Base-by-base conservation (phyloP, 768 basidiomycete species). In the Terana coerulea region DNA sequence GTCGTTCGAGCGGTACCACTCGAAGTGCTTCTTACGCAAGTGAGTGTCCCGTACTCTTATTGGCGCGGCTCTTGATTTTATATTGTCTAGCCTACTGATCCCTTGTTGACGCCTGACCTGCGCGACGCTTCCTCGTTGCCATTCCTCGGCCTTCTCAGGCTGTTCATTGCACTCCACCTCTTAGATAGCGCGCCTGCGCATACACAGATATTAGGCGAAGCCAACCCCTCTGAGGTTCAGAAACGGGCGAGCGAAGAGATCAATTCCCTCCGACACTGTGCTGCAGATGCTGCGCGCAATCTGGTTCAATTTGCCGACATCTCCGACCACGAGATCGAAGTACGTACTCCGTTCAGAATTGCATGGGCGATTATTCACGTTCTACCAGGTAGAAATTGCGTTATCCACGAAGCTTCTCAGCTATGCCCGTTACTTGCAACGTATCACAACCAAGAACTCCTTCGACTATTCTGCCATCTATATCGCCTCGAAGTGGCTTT, bases 381-480 rank as follows among this genome's bases (percentile, higher is more conserved):
- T 15, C 19, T 29, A 19, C n/a, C 3, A 46, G 49, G 15, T 7
- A 8, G 33, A 19, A 5, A 5, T 44, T 33, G 44, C 12, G 9
- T 22, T 51, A 3, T 7, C 29, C 26, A 43, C 40, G 5, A 44
- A 42, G 17, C 47, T 59, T 7, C 45, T 61, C 1, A 41, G 40
- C 4, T 57, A 39, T 39, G 25, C 49, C 4, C 37, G 34, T 0
- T 56, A 56, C 43, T 26, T 61, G 15, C 8, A 24, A 3, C 22
- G 43, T 21, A 37, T 51, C 22, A 22, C 25, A 7, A 6, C 41
- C 7, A 14, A 45, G 25, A 43, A 54, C 49, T 39, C 54, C 34
- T 51, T 60, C 50, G 57, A 51, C 31, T 48, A 46, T 29, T 57
- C 53, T 17, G 56, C 45, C 1, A 24, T 58, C 12, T 51, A 54